phyloP scores from a whole-genome alignment of 345 rosid species.

The Linum usitatissimum region DNA sequence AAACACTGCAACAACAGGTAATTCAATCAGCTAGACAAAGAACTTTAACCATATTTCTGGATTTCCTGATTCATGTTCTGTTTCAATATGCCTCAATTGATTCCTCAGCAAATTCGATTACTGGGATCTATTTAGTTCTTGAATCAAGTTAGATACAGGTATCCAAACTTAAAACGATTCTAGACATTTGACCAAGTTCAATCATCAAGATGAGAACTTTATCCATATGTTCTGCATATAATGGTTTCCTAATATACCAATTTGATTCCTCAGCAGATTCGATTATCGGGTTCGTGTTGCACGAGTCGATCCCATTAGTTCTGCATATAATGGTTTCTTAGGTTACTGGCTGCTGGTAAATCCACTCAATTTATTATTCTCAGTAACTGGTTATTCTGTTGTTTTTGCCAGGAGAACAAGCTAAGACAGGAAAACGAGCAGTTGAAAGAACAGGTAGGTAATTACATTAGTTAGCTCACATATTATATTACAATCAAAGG shows the following conservation, averaged over 20 bases:
- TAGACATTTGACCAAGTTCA: too few species aligned
- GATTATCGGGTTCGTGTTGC: too few species aligned
- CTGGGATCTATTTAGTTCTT: neutral
- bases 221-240: too few species aligned
- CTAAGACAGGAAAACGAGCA: constrained; percentile 26
- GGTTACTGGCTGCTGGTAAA: neutral
- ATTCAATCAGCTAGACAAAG: neutral
- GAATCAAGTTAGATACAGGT: neutral
- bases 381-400: neutral
- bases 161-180: too few species aligned
- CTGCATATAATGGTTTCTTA: neutral
- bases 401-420: constrained; percentile 20
- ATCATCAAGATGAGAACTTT: too few species aligned
- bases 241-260: neutral
- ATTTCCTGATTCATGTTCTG: neutral
- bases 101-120: neutral
- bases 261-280: too few species aligned
- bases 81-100: neutral
- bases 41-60: neutral
- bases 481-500: too few species aligned
- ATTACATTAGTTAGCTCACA: neutral
- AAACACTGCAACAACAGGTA: constrained; percentile 35
- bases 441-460: constrained; percentile 38
- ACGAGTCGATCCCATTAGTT: neutral
- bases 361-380: neutral